These are phyloP conservation scores for Vanrija sp. DNA, from an alignment of 1,284 basidiomycete species.

Conservation along the genomic window DNA sequence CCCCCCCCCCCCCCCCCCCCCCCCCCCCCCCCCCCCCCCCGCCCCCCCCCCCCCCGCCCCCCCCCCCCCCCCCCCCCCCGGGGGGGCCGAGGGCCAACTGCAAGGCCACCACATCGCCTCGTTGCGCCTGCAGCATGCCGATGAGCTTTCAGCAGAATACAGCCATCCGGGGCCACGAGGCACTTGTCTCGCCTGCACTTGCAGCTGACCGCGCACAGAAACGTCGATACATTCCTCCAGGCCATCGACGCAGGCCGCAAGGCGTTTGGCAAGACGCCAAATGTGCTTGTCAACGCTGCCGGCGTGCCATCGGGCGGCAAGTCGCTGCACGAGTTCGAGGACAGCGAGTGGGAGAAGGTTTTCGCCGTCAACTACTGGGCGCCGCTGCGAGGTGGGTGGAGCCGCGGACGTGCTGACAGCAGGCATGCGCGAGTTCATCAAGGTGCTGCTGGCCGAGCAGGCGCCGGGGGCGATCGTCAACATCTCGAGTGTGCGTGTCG, in stretches of 20 bases:
- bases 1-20: too few relatives aligned
- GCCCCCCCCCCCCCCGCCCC: too few relatives aligned
- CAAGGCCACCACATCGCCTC: too few relatives aligned
- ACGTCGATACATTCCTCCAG: neutral
- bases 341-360: too few relatives aligned
- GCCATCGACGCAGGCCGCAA: neutral
- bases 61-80: too few relatives aligned
- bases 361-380: conserved; percentile 5
- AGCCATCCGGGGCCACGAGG: neutral
- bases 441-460: neutral
- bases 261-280: conserved; percentile 1
- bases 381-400: neutral
- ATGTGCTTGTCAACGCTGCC: conserved; percentile 5
- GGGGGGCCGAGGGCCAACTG: too few relatives aligned
- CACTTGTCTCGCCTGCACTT: too few relatives aligned
- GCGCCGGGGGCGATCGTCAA: conserved; percentile 5
- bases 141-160: too few relatives aligned
- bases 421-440: conserved; percentile 5
- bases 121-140: neutral
- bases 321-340: too few relatives aligned
- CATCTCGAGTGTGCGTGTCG: conserved; percentile 2
- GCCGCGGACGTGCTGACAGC: too few relatives aligned
- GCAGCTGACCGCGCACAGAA: neutral
- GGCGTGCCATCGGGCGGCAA: neutral
- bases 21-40: too few relatives aligned